Base-by-base conservation (phyloP, 495 filamentous ascomycete genomes). In the Neurospora africana region DNA sequence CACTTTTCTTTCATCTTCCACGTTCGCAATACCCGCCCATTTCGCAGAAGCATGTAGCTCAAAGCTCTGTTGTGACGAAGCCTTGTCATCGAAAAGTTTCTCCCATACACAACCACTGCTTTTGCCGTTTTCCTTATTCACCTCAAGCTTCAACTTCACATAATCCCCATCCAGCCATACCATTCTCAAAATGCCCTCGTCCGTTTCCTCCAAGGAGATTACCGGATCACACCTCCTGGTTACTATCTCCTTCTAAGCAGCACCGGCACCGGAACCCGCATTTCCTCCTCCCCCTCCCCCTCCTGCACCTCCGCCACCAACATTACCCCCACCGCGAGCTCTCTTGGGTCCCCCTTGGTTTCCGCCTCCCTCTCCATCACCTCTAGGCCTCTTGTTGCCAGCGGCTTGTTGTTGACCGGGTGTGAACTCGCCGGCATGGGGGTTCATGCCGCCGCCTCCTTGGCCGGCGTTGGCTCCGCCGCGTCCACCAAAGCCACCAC, bases 311-410 rank as follows among this genome's bases (percentile, higher is more conserved):
- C 19, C 58, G 21, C 19, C 47, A 39, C 72, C 72, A 27, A 37
- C 70, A 8, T 58, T 58, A 4, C 72, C 74, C 3, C 74, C 74
- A 27, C 73, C 75, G 3, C 75, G 30, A n/a, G 73, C 69, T 37
- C 75, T 72, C 73, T 75, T 73, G 53, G 53, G 53, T 9, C 73
- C 75, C 1, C 75, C 75, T 19, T 74, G 65, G 47, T 58, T 58
- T 9, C 68, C 75, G 0, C 68, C 75, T 2, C 75, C 71, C 13
- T 74, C 61, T 10, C 72, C 74, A 36, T 40, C 69, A 43, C 69
- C 77, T 33, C 78, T 71, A 15, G 75, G 78, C 61, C 78, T 71
- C 74, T 80, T 80, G 69, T 75, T 76, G 21, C 78, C 78, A 4
- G 77, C 73, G 30, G 61, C 72, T 17, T 68, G 53, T 19, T 68